phyloP scores from a whole-genome alignment of 2,329 filamentous ascomycete species.

The Cyphellophora europaea region DNA sequence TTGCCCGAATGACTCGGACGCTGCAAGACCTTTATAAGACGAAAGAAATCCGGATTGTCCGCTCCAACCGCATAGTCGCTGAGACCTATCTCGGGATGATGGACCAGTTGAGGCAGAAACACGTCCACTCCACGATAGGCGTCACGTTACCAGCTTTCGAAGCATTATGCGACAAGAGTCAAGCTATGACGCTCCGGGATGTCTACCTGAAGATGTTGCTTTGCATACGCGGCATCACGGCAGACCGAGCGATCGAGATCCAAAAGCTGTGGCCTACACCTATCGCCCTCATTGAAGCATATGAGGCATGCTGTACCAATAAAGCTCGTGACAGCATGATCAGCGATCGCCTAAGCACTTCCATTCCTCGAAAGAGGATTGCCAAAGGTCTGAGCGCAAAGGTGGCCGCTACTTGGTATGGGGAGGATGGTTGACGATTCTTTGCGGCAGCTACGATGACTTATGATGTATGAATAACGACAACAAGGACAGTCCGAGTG shows the following conservation, averaged over 20 bases:
- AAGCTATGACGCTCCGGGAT: slow-evolving; percentile 63
- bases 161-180: slow-evolving; percentile 64
- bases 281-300: slow-evolving; percentile 60
- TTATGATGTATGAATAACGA: too few species aligned
- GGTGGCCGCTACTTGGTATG: slow-evolving; percentile 21
- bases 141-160: slow-evolving; percentile 65
- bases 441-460: too few species aligned
- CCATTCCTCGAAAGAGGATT: slow-evolving; percentile 60
- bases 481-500: too few species aligned
- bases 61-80: slow-evolving; percentile 27
- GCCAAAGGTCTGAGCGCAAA: slow-evolving; percentile 56
- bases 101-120: slow-evolving; percentile 39
- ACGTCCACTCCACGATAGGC: slow-evolving; percentile 45
- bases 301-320: slow-evolving; percentile 39
- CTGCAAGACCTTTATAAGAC: slow-evolving; percentile 53
- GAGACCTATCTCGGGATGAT: slow-evolving; percentile 59
- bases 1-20: slow-evolving; percentile 61
- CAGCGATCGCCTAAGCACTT: slow-evolving; percentile 42
- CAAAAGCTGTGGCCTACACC: slow-evolving; percentile 72
- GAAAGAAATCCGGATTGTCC: slow-evolving; percentile 13
- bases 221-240: slow-evolving; percentile 65
- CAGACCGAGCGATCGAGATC: slow-evolving; percentile 70
- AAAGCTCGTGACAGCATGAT: slow-evolving; percentile 47
- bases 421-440: too few species aligned
- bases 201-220: slow-evolving; percentile 79